Conservation (phyloP, 768 basidiomycete genomes). For the Artomyces pyxidatus region DNA sequence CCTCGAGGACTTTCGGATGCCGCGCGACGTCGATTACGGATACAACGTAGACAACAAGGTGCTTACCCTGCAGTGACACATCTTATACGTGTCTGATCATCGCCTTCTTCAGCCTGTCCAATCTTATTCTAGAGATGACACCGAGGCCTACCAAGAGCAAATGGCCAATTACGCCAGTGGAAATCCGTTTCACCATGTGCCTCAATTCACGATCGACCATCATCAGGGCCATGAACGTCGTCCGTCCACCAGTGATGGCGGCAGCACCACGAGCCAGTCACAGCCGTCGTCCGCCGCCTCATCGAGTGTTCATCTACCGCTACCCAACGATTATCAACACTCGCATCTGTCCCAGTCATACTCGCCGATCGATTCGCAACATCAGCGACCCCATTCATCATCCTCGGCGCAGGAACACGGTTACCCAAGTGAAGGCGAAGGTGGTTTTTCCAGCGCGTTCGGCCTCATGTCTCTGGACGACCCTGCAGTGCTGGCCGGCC, state of each 20-base stretch:
- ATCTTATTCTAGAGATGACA: too few species aligned
- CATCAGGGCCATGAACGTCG: slow-evolving; percentile 16
- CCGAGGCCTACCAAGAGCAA: slow-evolving; percentile 9
- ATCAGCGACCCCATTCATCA: slow-evolving; percentile 12
- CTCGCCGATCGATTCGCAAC: slow-evolving; percentile 18
- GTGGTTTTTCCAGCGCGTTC: slow-evolving; percentile 41
- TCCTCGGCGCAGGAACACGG: slow-evolving; percentile 4
- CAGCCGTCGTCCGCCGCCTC: slow-evolving; percentile 48
- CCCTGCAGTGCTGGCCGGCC: slow-evolving; percentile 54
- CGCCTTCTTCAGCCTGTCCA: too few species aligned
- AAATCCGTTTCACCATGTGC: slow-evolving; percentile 6
- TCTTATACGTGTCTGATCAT: too few species aligned
- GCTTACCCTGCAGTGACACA: too few species aligned
- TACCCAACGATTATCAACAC: slow-evolving; percentile 19
- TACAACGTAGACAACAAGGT: slow-evolving; percentile 15
- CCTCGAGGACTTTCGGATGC: slow-evolving; percentile 7
- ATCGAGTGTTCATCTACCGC: slow-evolving; percentile 44
- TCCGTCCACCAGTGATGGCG: slow-evolving; percentile 33
- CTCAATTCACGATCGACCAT: slow-evolving; percentile 16
- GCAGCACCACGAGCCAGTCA: slow-evolving; percentile 33
- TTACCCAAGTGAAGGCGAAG: slow-evolving; percentile 12
- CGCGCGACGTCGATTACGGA: slow-evolving; percentile 10
- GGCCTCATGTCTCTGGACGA: slow-evolving; percentile 75
- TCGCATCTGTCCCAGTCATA: slow-evolving; percentile 3
- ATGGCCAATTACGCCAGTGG: not conserved